These are phyloP conservation scores for Neolentinus lepideus DNA, from an alignment of 1,284 basidiomycete species.

Conservation along the genomic window DNA sequence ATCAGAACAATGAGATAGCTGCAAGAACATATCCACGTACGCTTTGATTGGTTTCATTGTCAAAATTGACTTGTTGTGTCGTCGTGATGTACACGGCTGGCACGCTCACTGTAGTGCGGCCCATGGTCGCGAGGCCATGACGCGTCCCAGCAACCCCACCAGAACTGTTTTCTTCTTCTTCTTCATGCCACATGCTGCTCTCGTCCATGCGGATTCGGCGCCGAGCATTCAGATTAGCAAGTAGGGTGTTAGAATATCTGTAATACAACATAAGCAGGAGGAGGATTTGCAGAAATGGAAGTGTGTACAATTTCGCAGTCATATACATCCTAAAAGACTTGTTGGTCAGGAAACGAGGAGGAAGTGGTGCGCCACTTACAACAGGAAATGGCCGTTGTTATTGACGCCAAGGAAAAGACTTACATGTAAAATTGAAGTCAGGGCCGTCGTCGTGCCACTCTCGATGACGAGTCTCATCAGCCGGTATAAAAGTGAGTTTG, in stretches of 20 bases:
- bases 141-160: too few relatives aligned
- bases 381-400: background rate
- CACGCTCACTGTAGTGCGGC: too few relatives aligned
- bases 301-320: background rate
- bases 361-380: background rate
- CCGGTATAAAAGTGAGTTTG: background rate
- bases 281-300: too few relatives aligned
- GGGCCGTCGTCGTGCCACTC: background rate
- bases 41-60: too few relatives aligned
- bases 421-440: background rate
- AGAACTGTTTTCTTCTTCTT: too few relatives aligned
- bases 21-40: too few relatives aligned
- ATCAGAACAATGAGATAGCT: too few relatives aligned
- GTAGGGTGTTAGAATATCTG: background rate
- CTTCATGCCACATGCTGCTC: too few relatives aligned
- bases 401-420: background rate
- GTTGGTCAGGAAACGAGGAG: background rate
- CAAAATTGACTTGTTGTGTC: too few relatives aligned
- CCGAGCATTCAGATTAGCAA: background rate
- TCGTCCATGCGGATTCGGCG: background rate
- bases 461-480: background rate
- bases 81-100: too few relatives aligned
- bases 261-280: background rate
- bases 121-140: too few relatives aligned
- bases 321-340: background rate